Evolutionary conservation across 805 yeast genomes (phyloP).

Genomic region (Yamadazyma philogaea): DNA sequence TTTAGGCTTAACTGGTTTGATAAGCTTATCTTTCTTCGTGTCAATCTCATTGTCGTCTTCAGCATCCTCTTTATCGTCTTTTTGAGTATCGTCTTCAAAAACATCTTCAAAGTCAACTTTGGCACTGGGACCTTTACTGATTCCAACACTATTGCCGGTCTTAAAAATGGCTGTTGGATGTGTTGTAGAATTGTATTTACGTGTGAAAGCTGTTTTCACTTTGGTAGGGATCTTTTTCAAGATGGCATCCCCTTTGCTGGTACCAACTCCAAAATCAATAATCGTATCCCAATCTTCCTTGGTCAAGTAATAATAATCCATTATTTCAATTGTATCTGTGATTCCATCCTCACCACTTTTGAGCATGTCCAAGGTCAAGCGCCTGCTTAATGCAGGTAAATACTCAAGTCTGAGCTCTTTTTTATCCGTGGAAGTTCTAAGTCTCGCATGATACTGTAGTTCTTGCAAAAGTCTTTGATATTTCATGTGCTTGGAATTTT

Average conservation of each 20-base stretch:
- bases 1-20: conserved; percentile 49
- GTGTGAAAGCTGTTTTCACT: conserved; percentile 82
- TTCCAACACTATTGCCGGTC: conserved; percentile 58
- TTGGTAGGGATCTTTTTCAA: conserved; percentile 68
- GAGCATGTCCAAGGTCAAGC: conserved; percentile 58
- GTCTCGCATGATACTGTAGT: conserved; percentile 80
- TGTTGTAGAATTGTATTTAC: conserved; percentile 67
- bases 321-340: conserved; percentile 55
- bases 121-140: conserved; percentile 12
- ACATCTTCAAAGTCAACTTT: conserved; percentile 73
- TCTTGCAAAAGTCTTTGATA: conserved; percentile 78
- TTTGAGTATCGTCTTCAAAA: conserved; percentile 54
- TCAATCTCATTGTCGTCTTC: conserved; percentile 49
- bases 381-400: conserved; percentile 59
- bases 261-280: conserved; percentile 79
- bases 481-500: conserved; percentile 80
- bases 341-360: conserved; percentile 61
- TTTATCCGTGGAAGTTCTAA: conserved; percentile 74
- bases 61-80: conserved; percentile 37
- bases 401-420: conserved; percentile 73
- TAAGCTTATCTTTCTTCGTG: conserved; percentile 58
- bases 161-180: conserved; percentile 87
- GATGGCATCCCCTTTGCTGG: conserved; percentile 32
- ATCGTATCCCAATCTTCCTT: conserved; percentile 90
- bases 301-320: conserved; percentile 85